Evolutionary conservation across 202 grass and related monocot species (phyloP).

Genomic region (Musa balbisiana): DNA sequence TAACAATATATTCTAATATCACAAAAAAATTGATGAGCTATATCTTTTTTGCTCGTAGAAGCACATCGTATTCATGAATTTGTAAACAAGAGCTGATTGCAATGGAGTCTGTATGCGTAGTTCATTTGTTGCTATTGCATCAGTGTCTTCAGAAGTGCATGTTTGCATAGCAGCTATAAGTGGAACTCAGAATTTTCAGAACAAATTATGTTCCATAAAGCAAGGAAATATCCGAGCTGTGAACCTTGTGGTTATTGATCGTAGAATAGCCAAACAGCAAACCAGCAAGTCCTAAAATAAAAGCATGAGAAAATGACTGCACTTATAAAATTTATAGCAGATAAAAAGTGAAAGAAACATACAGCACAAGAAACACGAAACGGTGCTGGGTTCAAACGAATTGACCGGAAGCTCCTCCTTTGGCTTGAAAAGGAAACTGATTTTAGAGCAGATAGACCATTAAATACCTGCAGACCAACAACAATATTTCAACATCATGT

Average conservation of each 20-base stretch:
- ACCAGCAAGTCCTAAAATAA: not conserved
- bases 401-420: not conserved
- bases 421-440: conserved; percentile 8
- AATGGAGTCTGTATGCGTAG: not conserved
- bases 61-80: not conserved
- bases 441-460: not conserved
- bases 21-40: not conserved
- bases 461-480: not conserved
- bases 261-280: not conserved
- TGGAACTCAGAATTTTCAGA: not conserved
- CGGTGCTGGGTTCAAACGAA: not conserved
- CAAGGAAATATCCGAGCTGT: not conserved
- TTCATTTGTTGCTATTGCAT: not conserved
- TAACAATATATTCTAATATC: not conserved
- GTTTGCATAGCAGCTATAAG: not conserved
- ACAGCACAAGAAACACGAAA: conserved; percentile 10
- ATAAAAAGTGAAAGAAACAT: not conserved
- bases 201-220: not conserved
- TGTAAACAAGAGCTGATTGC: not conserved
- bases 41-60: not conserved
- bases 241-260: not conserved
- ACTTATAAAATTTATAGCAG: not conserved
- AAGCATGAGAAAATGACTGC: not conserved
- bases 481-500: not conserved
- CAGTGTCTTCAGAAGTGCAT: not conserved